A percentile compares a stretch with the other conserved stretches of the same genome.
These are phyloP conservation scores for Actinomucor elegans DNA, from an alignment of 371 early-diverging fungal species.

Conservation along the genomic window DNA sequence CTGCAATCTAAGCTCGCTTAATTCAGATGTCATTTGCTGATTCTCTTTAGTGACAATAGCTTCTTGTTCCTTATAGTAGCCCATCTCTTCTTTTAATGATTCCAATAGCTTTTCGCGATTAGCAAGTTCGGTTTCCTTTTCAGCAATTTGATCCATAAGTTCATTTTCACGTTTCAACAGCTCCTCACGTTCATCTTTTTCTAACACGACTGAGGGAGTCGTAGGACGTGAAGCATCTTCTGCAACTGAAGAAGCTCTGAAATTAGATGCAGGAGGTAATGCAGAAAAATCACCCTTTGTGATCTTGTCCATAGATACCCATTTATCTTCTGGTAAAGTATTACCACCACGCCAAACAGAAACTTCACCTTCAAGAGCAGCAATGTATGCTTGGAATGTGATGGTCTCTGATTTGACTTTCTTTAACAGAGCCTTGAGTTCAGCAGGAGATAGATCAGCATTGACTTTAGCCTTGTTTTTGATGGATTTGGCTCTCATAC, in stretches of 20 bases:
- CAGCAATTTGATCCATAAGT: constrained; percentile 85
- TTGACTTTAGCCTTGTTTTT: constrained; percentile 99
- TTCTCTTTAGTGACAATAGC: constrained; percentile 61
- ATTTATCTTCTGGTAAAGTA: constrained; percentile 69
- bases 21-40: constrained; percentile 64
- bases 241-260: constrained; percentile 31
- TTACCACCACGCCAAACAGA: constrained; percentile 86
- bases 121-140: constrained; percentile 77
- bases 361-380: constrained; percentile 86
- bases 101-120: constrained; percentile 57
- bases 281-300: constrained; percentile 48
- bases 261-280: constrained; percentile 49
- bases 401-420: constrained; percentile 80
- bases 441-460: constrained; percentile 89
- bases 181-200: constrained; percentile 92
- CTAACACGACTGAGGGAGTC: constrained; percentile 76
- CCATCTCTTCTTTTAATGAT: constrained; percentile 67
- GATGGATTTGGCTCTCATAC: constrained; percentile 96
- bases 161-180: constrained; percentile 93
- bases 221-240: constrained; percentile 65
- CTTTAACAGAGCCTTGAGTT: constrained; percentile 91
- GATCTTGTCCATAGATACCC: constrained; percentile 74
- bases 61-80: constrained; percentile 60
- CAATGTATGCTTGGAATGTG: constrained; percentile 79
- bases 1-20: constrained; percentile 76